Evolutionary conservation across 169 alveolate species (phyloP).

Genomic region (Babesia sp.): DNA sequence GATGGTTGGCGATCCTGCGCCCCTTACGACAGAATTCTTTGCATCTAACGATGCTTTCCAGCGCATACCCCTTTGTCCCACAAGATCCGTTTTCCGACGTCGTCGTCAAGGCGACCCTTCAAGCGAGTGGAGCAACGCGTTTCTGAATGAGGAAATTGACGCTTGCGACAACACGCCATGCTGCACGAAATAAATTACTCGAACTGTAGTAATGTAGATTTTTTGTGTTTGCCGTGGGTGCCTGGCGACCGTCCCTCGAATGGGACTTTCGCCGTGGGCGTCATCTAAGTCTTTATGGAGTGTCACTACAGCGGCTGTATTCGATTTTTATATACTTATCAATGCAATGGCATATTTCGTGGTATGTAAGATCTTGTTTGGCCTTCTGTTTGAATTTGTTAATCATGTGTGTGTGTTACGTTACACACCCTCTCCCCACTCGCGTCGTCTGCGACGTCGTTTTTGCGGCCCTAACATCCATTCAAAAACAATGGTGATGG

Average conservation of each 20-base stretch:
- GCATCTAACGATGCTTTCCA: slow-evolving; percentile 54
- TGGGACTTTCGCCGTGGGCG: too few species aligned
- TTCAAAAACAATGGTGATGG: background rate
- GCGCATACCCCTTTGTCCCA: slow-evolving; percentile 51
- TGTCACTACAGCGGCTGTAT: too few species aligned
- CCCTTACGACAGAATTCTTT: slow-evolving; percentile 57
- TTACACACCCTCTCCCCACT: slow-evolving; percentile 31
- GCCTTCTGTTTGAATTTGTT: background rate
- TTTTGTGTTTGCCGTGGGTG: background rate
- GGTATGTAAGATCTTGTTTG: too few species aligned
- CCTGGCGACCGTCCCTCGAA: background rate
- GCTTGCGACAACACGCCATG: slow-evolving; percentile 26
- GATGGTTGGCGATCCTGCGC: background rate
- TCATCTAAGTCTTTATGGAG: too few species aligned
- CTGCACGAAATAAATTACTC: slow-evolving; percentile 16
- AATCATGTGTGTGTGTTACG: background rate
- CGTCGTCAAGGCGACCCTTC: slow-evolving; percentile 76
- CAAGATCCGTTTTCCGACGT: slow-evolving; percentile 71
- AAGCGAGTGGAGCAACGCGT: slow-evolving; percentile 85
- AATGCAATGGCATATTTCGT: too few species aligned
- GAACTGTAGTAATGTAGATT: background rate
- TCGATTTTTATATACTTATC: too few species aligned
- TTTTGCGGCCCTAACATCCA: background rate
- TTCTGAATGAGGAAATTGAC: slow-evolving; percentile 53
- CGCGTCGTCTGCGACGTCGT: slow-evolving; percentile 10